These are phyloP conservation scores for Arthrobotrys musiformis DNA, from an alignment of 2,329 filamentous ascomycete genomes.

Conservation along the genomic window DNA sequence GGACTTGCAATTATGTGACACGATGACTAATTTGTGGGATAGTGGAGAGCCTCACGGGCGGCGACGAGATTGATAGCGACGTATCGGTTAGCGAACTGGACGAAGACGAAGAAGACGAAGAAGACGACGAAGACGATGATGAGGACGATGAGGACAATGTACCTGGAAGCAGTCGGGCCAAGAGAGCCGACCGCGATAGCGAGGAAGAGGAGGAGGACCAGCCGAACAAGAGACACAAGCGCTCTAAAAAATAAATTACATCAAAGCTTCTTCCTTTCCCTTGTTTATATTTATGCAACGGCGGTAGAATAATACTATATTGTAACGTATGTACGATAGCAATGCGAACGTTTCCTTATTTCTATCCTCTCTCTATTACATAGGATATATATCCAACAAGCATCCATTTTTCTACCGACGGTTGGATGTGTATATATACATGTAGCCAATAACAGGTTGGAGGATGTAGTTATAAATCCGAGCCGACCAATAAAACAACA, in stretches of 20 bases:
- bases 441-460: no score
- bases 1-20: no score
- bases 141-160: conserved; percentile 66
- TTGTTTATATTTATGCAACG: background rate
- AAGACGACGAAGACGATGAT: conserved; percentile 64
- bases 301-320: no score
- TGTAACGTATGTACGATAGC: no score
- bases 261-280: background rate
- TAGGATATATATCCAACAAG: no score
- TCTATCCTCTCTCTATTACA: no score
- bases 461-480: no score
- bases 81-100: conserved; percentile 68
- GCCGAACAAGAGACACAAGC: conserved; percentile 30
- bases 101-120: conserved; percentile 65
- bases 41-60: conserved; percentile 77
- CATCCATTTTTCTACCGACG: no score
- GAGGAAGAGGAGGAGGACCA: conserved; percentile 47
- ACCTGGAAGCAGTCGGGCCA: conserved; percentile 59
- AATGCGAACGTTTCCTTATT: background rate
- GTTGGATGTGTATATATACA: no score
- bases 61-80: conserved; percentile 69
- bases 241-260: conserved; percentile 44
- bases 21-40: conserved; percentile 29
- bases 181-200: conserved; percentile 45
- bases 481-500: no score